These are phyloP conservation scores for Rhizopogon vulgaris DNA, from an alignment of 768 basidiomycete genomes.

Conservation along the genomic window DNA sequence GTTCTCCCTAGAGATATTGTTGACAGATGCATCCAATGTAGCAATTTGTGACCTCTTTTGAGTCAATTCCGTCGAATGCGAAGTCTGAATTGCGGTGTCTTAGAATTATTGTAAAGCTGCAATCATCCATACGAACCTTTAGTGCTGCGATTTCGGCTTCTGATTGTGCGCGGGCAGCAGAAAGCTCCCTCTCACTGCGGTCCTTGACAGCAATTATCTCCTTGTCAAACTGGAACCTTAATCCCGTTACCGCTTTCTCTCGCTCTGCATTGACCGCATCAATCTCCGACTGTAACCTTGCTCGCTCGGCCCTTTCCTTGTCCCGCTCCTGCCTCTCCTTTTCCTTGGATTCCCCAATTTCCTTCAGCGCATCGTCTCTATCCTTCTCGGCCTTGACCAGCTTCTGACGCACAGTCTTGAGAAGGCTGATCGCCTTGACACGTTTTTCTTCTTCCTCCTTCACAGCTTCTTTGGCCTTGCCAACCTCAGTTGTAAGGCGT, in stretches of 20 bases:
- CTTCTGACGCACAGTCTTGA: constrained; percentile 96
- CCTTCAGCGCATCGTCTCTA: constrained; percentile 69
- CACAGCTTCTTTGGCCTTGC: constrained; percentile 50
- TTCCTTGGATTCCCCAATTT: constrained; percentile 44
- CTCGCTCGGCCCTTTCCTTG: constrained; percentile 39
- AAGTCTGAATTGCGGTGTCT: constrained; percentile 38
- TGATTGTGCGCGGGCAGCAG: constrained; percentile 57
- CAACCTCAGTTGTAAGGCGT: constrained; percentile 57
- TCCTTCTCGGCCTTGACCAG: constrained; percentile 96
- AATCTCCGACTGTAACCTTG: constrained; percentile 56
- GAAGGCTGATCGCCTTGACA: constrained; percentile 82
- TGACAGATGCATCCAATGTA: constrained; percentile 65
- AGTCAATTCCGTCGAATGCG: constrained; percentile 62
- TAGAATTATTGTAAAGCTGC: not conserved
- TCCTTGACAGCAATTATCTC: constrained; percentile 59
- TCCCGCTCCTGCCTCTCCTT: constrained; percentile 46
- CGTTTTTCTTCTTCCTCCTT: constrained; percentile 99
- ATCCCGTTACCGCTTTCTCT: constrained; percentile 51
- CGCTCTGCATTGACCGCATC: constrained; percentile 55
- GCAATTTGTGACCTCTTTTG: constrained; percentile 56
- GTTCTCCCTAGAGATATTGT: constrained; percentile 67
- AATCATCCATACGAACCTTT: constrained; percentile 48
- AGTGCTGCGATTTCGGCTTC: constrained; percentile 70
- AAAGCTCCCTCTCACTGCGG: constrained; percentile 68
- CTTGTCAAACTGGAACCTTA: constrained; percentile 67